A percentile compares a stretch with the other conserved stretches of the same genome.
Evolutionary conservation across 2,329 filamentous ascomycete genomes (phyloP).

Genomic region (Fusarium setosum): DNA sequence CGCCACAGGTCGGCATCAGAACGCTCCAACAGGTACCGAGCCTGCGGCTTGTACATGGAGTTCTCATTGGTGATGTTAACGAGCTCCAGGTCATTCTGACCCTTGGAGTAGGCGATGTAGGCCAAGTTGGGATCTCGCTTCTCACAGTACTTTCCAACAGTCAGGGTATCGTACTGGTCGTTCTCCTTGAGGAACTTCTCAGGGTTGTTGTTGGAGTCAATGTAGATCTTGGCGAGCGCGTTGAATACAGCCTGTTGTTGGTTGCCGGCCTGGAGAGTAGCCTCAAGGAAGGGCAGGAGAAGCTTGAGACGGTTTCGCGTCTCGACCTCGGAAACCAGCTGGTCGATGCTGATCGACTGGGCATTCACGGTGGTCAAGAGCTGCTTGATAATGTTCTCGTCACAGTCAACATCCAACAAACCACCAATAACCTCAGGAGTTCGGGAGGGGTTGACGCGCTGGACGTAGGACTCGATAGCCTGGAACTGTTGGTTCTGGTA

Average conservation of each 20-base stretch:
- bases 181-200: conserved; percentile 99
- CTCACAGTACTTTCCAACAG: conserved; percentile 97
- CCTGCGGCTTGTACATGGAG: conserved; percentile 99
- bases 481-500: conserved; percentile 99
- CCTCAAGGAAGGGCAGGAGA: conserved; percentile 94
- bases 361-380: conserved; percentile 87
- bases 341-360: conserved; percentile 89
- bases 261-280: conserved; percentile 88
- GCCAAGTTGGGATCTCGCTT: conserved; percentile 97
- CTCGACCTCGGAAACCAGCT: conserved; percentile 95
- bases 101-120: conserved; percentile 95
- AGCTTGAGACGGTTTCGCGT: conserved; percentile 95
- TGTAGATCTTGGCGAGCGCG: conserved; percentile 98
- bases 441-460: conserved; percentile 91
- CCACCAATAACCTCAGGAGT: conserved; percentile 95
- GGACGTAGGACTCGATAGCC: conserved; percentile 98
- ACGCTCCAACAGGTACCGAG: conserved; percentile 91
- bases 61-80: conserved; percentile 99
- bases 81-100: conserved; percentile 95
- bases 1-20: conserved; percentile 92
- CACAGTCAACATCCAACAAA: conserved; percentile 95
- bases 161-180: conserved; percentile 92
- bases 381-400: conserved; percentile 95
- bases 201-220: conserved; percentile 97
- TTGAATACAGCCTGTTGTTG: conserved; percentile 98